Conservation (phyloP, 805 yeast species). For the Yamadazyma paraphyllophila region DNA sequence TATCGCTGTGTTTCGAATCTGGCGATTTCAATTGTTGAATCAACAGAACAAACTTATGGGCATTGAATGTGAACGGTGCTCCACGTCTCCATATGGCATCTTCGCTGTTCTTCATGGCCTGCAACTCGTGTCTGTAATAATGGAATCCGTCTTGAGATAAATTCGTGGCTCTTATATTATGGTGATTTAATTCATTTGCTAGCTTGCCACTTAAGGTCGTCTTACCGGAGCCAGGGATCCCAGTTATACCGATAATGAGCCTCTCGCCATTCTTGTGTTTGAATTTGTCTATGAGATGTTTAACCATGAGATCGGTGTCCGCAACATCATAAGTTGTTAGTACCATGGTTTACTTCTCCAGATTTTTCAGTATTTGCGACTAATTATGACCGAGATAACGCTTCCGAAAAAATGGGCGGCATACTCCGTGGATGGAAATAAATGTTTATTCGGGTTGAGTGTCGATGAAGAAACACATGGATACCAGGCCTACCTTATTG, state of each 20-base stretch:
- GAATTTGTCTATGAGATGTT: neutral
- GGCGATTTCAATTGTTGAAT: slow-evolving; percentile 18
- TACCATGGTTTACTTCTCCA: slow-evolving; percentile 1
- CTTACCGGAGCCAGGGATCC: slow-evolving; percentile 86
- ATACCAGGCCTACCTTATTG: neutral
- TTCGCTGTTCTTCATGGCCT: slow-evolving; percentile 48
- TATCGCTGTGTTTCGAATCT: slow-evolving; percentile 24
- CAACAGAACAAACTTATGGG: slow-evolving; percentile 31
- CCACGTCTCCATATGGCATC: slow-evolving; percentile 70
- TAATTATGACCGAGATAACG: slow-evolving; percentile 3
- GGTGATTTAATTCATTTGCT: slow-evolving; percentile 22
- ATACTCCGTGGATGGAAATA: neutral
- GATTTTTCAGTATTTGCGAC: neutral
- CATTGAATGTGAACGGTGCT: slow-evolving; percentile 83
- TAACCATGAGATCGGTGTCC: slow-evolving; percentile 3
- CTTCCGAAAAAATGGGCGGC: slow-evolving; percentile 1
- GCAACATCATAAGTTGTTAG: neutral
- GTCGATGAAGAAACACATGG: neutral
- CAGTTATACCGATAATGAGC: slow-evolving; percentile 59
- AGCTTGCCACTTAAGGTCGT: slow-evolving; percentile 59
- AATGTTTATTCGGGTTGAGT: slow-evolving; percentile 3
- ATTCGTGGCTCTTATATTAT: slow-evolving; percentile 17
- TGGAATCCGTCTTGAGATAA: slow-evolving; percentile 45
- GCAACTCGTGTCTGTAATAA: slow-evolving; percentile 29
- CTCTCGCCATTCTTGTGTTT: slow-evolving; percentile 23